A percentile compares a stretch with the other conserved stretches of the same genome.
These are phyloP conservation scores for Candida pseudoviswanathii DNA, from an alignment of 1,139 yeast species.

Conservation along the genomic window DNA sequence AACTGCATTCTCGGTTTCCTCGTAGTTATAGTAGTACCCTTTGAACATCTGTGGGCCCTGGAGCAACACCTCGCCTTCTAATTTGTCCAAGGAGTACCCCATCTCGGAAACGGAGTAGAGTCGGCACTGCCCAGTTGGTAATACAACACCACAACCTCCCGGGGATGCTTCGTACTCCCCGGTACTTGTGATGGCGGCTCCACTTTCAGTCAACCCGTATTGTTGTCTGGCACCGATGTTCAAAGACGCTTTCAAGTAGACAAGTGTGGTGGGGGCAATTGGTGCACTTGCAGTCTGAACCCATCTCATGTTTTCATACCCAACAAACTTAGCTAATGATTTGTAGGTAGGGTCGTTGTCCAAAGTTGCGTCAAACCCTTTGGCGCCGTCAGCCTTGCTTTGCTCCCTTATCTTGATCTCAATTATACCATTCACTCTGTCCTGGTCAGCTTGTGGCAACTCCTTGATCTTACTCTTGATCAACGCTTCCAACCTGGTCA, in stretches of 20 bases:
- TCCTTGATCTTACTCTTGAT: constrained; percentile 36
- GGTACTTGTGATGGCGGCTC: constrained; percentile 35
- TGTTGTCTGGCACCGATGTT: constrained; percentile 38
- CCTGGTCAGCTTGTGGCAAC: constrained; percentile 19
- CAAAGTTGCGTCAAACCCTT: constrained; percentile 24
- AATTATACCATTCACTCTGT: constrained; percentile 21
- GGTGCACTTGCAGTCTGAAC: constrained; percentile 42
- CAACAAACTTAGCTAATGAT: constrained; percentile 29
- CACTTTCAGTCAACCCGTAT: constrained; percentile 42
- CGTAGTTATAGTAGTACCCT: constrained; percentile 30
- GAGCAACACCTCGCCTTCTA: constrained; percentile 33
- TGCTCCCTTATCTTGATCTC: constrained; percentile 29
- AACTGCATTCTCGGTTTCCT: constrained; percentile 24
- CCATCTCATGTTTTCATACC: constrained; percentile 28
- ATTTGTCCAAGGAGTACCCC: constrained; percentile 28
- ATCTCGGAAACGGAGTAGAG: constrained; percentile 29
- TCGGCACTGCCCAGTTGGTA: constrained; percentile 29
- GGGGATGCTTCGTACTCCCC: constrained; percentile 32
- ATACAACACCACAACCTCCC: constrained; percentile 37
- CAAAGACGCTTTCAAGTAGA: constrained; percentile 35
- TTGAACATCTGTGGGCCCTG: constrained; percentile 35
- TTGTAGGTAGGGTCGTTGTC: constrained; percentile 29
- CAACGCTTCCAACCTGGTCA: constrained; percentile 39
- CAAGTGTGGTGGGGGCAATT: constrained; percentile 32
- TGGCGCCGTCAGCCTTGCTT: constrained; percentile 24